These are phyloP conservation scores for Byssochlamys sp. DNA, from an alignment of 2,329 filamentous ascomycete species.

Conservation along the genomic window DNA sequence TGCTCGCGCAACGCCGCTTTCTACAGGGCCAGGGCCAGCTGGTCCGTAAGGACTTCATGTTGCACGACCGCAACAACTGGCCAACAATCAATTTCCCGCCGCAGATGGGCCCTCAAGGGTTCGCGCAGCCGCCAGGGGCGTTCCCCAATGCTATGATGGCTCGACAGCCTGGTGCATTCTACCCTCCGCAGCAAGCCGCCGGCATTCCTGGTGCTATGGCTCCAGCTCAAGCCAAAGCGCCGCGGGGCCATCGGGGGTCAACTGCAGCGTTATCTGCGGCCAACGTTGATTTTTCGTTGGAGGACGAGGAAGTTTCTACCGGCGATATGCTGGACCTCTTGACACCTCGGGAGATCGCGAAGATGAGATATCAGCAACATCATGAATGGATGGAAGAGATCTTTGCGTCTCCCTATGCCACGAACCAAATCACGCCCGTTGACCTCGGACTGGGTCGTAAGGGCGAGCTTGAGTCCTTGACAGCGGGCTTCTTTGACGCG, in stretches of 20 bases:
- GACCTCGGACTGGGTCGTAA: conserved; percentile 78
- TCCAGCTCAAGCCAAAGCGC: conserved; percentile 22
- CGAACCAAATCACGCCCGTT: conserved; percentile 73
- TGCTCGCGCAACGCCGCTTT: conserved; percentile 42
- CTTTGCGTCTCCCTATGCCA: conserved; percentile 77
- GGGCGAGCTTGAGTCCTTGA: conserved; percentile 71
- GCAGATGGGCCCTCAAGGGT: conserved; percentile 43
- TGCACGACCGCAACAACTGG: conserved; percentile 83
- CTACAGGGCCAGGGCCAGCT: conserved; percentile 69
- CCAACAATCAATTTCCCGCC: conserved; percentile 66
- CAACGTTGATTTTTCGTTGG: conserved; percentile 46
- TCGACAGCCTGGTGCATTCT: conserved; percentile 25
- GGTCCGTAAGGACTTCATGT: conserved; percentile 85
- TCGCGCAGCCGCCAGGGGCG: conserved; percentile 39
- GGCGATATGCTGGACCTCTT: conserved; percentile 85
- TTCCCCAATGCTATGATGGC: conserved; percentile 27
- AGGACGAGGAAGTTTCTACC: conserved; percentile 79
- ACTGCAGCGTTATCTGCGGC: conserved; percentile 26
- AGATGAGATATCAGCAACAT: conserved; percentile 80
- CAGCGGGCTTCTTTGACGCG: conserved; percentile 72
- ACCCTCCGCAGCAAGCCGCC: conserved; percentile 20
- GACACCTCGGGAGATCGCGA: conserved; percentile 79
- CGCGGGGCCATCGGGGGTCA: conserved; percentile 37
- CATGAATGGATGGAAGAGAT: conserved; percentile 99
- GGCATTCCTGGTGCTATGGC: conserved; percentile 17